A percentile compares a stretch with the other conserved stretches of the same genome.
These are phyloP conservation scores for Boletus barrowsii DNA, from an alignment of 768 basidiomycete species.

Conservation along the genomic window DNA sequence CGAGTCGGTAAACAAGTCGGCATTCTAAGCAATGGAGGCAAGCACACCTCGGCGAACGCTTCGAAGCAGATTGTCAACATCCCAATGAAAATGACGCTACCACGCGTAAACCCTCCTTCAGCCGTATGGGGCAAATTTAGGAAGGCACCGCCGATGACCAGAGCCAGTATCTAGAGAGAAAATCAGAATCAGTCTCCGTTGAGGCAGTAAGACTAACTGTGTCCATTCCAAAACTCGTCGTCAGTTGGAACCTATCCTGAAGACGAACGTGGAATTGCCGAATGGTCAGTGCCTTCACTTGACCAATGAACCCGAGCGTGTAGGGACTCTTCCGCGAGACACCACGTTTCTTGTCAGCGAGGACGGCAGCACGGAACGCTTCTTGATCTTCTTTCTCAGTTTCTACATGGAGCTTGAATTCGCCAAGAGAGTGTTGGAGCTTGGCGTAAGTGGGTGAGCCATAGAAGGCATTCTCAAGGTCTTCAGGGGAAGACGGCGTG, in stretches of 20 bases:
- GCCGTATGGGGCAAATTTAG: slow-evolving; percentile 70
- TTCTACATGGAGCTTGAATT: slow-evolving; percentile 56
- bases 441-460: slow-evolving; percentile 43
- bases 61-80: slow-evolving; percentile 67
- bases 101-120: slow-evolving; percentile 83
- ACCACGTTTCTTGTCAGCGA: slow-evolving; percentile 72
- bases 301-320: slow-evolving; percentile 73
- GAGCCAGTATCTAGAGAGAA: slow-evolving; percentile 23
- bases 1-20: slow-evolving; percentile 1
- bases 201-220: slow-evolving; percentile 41
- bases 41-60: slow-evolving; percentile 64
- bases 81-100: slow-evolving; percentile 73
- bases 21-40: slow-evolving; percentile 1
- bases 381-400: slow-evolving; percentile 67
- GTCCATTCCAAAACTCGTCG: slow-evolving; percentile 64
- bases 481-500: slow-evolving; percentile 62
- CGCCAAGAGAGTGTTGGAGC: slow-evolving; percentile 46
- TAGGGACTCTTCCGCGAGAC: slow-evolving; percentile 80
- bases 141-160: slow-evolving; percentile 73
- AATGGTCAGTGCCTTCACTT: slow-evolving; percentile 65
- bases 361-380: slow-evolving; percentile 72
- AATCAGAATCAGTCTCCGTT: not conserved
- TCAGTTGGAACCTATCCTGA: slow-evolving; percentile 77
- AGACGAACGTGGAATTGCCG: slow-evolving; percentile 72
- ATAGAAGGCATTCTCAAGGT: slow-evolving; percentile 62